Conservation (phyloP, 331 rosid species). For the Erythrophleum ivorense region DNA sequence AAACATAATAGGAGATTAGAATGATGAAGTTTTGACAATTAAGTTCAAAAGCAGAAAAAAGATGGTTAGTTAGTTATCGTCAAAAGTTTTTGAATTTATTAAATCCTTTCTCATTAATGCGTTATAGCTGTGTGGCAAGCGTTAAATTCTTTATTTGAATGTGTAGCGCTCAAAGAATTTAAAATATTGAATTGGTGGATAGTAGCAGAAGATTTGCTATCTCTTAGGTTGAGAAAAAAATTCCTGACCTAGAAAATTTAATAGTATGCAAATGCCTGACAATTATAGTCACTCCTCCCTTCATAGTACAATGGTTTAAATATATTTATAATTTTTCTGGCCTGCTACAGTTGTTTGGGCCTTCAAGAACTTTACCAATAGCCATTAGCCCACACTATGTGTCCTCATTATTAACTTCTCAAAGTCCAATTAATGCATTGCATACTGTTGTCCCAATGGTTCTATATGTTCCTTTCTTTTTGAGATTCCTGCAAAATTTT, state of each 20-base stretch:
- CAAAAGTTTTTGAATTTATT: not conserved
- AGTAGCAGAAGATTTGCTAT: not conserved
- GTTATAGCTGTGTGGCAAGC: not conserved
- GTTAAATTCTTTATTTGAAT: too few species aligned
- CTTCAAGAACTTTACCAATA: too few species aligned
- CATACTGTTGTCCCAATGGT: not conserved
- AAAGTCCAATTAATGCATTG: not conserved
- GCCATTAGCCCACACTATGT: too few species aligned
- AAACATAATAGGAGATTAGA: not conserved
- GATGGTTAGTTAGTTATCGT: not conserved
- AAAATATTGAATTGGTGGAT: not conserved
- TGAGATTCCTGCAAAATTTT: slow-evolving; percentile 7
- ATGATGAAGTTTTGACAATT: slow-evolving; percentile 1
- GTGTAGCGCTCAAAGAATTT: not conserved
- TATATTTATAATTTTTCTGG: not conserved
- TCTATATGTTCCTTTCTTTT: slow-evolving; percentile 1
- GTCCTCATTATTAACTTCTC: too few species aligned
- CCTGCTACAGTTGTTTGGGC: not conserved
- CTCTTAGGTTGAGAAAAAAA: not conserved
- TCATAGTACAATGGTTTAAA: not conserved
- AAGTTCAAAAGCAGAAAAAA: slow-evolving; percentile 2
- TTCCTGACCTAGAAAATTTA: not conserved
- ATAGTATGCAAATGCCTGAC: not conserved
- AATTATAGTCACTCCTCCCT: not conserved
- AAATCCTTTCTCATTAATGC: slow-evolving; percentile 25